Conservation (phyloP, 1,139 yeast species). For the Candida sp. region DNA sequence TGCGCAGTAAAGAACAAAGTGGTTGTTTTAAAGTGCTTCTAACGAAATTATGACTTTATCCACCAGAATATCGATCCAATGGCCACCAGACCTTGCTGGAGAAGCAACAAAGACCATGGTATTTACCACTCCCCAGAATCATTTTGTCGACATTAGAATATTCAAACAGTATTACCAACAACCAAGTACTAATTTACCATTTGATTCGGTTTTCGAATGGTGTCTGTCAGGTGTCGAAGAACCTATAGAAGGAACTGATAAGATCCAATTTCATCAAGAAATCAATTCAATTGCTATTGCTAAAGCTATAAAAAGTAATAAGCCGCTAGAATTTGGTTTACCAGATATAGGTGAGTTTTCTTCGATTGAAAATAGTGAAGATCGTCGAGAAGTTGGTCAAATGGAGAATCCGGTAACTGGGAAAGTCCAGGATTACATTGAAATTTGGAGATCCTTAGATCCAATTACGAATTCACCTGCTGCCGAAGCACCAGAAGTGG, state of each 20-base stretch:
- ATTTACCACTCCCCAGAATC: constrained; percentile 39
- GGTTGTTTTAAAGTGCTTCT: too few species aligned
- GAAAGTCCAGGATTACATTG: constrained; percentile 43
- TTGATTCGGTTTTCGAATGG: constrained; percentile 32
- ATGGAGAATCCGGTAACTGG: constrained; percentile 51
- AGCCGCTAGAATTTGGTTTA: constrained; percentile 18
- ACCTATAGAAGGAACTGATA: constrained; percentile 21
- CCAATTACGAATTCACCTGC: constrained; percentile 29
- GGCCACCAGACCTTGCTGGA: constrained; percentile 42
- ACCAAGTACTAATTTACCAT: constrained; percentile 9
- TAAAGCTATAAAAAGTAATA: constrained; percentile 18
- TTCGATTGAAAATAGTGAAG: constrained; percentile 33
- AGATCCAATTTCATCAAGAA: constrained; percentile 37
- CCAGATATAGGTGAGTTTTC: constrained; percentile 49
- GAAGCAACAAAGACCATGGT: constrained; percentile 55
- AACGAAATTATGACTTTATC: constrained; percentile 26
- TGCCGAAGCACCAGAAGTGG: constrained; percentile 23
- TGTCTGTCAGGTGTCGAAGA: constrained; percentile 38
- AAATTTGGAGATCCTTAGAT: constrained; percentile 56
- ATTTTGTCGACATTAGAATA: constrained; percentile 44
- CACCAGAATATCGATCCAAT: constrained; percentile 48
- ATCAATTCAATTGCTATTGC: constrained; percentile 37
- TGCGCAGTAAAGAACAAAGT: too few species aligned
- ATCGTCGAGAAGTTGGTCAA: constrained; percentile 49
- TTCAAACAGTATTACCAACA: constrained; percentile 22